Evolutionary conservation across 345 rosid species (phyloP).

Genomic region (Fremontodendron californicum): DNA sequence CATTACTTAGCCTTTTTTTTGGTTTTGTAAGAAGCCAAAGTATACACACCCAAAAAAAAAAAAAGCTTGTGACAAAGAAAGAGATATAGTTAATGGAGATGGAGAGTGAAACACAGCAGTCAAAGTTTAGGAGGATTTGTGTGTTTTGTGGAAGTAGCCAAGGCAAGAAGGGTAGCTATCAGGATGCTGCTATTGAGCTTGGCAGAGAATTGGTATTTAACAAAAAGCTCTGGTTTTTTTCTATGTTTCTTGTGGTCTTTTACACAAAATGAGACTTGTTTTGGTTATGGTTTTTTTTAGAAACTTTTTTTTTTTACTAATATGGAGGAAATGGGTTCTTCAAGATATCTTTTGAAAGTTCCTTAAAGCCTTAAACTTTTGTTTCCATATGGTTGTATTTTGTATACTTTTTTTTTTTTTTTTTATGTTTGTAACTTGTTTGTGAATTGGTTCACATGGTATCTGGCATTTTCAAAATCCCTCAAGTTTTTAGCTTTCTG

Average conservation of each 20-base stretch:
- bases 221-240: slow-evolving; percentile 8
- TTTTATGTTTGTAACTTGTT: slow-evolving; percentile 17
- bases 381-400: not conserved
- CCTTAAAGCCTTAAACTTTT: slow-evolving; percentile 4
- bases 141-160: slow-evolving; percentile 89
- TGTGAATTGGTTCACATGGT: slow-evolving; percentile 6
- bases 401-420: not conserved
- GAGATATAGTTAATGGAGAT: slow-evolving; percentile 37
- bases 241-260: slow-evolving; percentile 4
- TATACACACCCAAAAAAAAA: not conserved
- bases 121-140: slow-evolving; percentile 73
- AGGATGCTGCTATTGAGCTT: slow-evolving; percentile 84
- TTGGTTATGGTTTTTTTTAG: not conserved
- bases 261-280: not conserved
- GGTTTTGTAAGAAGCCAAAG: slow-evolving; percentile 7
- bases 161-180: slow-evolving; percentile 81
- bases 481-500: not conserved
- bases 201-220: slow-evolving; percentile 68
- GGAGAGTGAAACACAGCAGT: slow-evolving; percentile 37
- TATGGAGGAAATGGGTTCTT: slow-evolving; percentile 8
- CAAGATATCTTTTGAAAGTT: not conserved
- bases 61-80: not conserved
- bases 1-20: slow-evolving; percentile 15
- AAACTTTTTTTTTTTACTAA: slow-evolving; percentile 3
- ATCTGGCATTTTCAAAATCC: slow-evolving; percentile 14